Percentiles rank a stretch among this genome's conserved stretches.
Conservation (phyloP, 805 yeast genomes). For the Suhomyces xylopsoci region DNA sequence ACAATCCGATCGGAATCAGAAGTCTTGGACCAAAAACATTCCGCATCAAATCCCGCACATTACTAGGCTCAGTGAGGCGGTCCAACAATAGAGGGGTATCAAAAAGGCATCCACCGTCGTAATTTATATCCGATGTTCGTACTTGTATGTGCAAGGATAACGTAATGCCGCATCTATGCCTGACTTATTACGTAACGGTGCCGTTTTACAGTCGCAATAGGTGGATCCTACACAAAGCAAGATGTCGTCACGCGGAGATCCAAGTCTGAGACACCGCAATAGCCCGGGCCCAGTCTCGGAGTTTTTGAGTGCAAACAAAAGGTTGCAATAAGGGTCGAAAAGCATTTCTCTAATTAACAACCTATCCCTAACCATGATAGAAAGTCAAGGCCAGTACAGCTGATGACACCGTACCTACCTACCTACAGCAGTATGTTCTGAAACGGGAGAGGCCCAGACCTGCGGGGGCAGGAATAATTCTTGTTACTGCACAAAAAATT, state of each 20-base stretch:
- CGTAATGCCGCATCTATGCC: neutral
- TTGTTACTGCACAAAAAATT: neutral
- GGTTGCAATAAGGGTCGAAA: neutral
- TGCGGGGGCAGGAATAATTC: neutral
- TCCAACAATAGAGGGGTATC: neutral
- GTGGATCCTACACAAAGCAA: neutral
- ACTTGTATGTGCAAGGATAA: neutral
- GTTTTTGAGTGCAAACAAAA: neutral
- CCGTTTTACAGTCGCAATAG: neutral
- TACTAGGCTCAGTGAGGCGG: neutral
- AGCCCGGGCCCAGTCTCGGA: neutral
- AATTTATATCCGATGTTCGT: neutral
- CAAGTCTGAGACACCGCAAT: neutral
- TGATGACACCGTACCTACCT: neutral
- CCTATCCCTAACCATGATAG: no score
- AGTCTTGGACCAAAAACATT: neutral
- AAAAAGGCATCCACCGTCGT: neutral
- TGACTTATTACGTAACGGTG: neutral
- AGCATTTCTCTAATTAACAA: neutral
- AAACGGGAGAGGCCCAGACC: neutral
- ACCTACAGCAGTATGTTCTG: neutral
- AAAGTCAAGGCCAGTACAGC: neutral
- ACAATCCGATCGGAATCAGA: neutral
- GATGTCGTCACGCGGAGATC: neutral
- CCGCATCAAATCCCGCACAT: neutral